Evolutionary conservation across 345 rosid species (phyloP), one percentile per base, ranked within the genome.

Genomic region (Lepidium sativum): DNA sequence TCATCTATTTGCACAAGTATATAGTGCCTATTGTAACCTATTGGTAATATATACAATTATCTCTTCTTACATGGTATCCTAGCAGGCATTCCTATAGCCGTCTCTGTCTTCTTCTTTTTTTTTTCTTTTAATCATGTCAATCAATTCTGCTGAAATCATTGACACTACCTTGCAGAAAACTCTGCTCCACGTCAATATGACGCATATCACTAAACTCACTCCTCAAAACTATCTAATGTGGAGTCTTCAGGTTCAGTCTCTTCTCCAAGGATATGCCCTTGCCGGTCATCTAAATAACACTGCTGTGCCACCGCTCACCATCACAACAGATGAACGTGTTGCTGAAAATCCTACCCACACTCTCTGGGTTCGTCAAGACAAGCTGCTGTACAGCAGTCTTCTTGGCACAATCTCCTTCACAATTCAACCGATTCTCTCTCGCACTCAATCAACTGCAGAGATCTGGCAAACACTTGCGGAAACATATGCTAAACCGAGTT

Each of bases 101-200:
- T 0, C 25, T 23, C 25, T 23, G n/a, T n/a, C 3, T 23, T 23
- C 4, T 23, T 23, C 3, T 23, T 3, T 3, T 3, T 3, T 0
- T 0, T 3, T 2, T 2, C 0, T n/a, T n/a, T 0, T 23, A 0
- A 0, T 3, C 2, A 23, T 3, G 3, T 23, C 4, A 23, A 23
- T 4, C 3, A 3, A 0, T 2, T 2, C 3, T 2, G 25, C 0
- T 20, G 21, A 20, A 20, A 20, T 2, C 3, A 25, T 25, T 25
- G 29, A 25, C 5, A 25, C 29, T 1, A 25, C 29, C 3, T n/a
- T n/a, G n/a, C 25, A 23, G 5, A 25, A 5, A 4, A 47, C 63
- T 4, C 9, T 42, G 3, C 47, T 42, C 9, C 15, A 42, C 6
- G 10, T 42, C 47, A 42, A 42, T 1, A 42, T 42, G 47, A 42